Evolutionary conservation across 352 stramenopile species (phyloP), one percentile per base, ranked within the genome.

Genomic region (Phytophthora citricola): DNA sequence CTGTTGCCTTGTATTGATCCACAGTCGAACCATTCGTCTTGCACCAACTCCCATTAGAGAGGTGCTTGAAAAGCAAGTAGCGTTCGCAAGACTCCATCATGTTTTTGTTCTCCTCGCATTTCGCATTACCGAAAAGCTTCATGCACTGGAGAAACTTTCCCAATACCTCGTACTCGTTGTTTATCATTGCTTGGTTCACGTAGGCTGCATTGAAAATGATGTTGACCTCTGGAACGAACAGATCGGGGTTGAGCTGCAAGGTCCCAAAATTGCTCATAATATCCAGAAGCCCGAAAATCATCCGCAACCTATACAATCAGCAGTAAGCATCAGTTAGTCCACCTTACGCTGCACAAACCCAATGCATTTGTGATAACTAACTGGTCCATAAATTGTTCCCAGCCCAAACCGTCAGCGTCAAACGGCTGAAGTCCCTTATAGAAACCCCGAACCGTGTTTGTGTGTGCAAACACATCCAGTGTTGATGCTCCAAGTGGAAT

Each of bases 1-100:
- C 82, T 1, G 88, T 95, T 2, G 86, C 71, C 49, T 95, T 95
- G 73, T 90, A 95, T 58, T 89, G 85, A 26, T 94, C 85, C 11
- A 86, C 69, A 0, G 68, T 71, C 3, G 67, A 81, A 6, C 78
- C 82, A 44, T 76, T 77, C 3, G 69, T 41, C 47, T 88, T 88
- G 59, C 81, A 89, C 87, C 88, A 95, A 45, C 78, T 91, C 11
- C 88, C 88, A 58, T 90, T 88, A 5, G 76, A 75, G 34, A 85
- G 75, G 29, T 95, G 88, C 38, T 88, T 84, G 26, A 81, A 59
- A 7, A 93, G 34, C 54, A 95, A 59, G 45, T 87, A 91, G 4
- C 71, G 76, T 63, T 93, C 83, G 34, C 78, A 90, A n/a, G 66
- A 72, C 2, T 69, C 58, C 31, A 95, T 86, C 56, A 89, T 57